Base-by-base conservation (phyloP, 1,284 basidiomycete genomes). In the Marasmius sp. region DNA sequence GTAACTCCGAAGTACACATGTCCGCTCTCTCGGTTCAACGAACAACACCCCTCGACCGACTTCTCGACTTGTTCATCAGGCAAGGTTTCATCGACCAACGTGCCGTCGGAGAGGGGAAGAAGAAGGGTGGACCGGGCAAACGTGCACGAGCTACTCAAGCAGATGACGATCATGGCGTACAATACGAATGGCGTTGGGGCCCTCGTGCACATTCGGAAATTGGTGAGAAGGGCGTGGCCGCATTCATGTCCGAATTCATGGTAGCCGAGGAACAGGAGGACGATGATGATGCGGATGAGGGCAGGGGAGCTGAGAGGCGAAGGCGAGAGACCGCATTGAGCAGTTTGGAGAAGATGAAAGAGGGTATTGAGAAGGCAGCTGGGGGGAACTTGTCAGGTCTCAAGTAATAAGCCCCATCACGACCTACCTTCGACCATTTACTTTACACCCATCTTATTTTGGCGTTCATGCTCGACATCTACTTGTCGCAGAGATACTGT, bases 141-240 rank as follows among this genome's bases (percentile, higher is more conserved):
- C 85, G 89, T 27, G 78, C 78, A 16, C 81, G 88, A 16, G 72
- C 75, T 1, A 77, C 82, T 1, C 81, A 83, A 65, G 77, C 70
- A 37, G 49, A 41, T 38, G 48, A 36, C 38, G 38, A 34, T 18
- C 9, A 36, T 50, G 82, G 79, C 8, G 75, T 77, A 18, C 78
- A 78, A 34, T 88, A 81, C 64, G 89, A 92, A 70, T 93, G 91
- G 91, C 82, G 85, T 6, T 93, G 92, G 91, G 92, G 91, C 3
- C 77, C 80, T 18, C 80, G 92, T n/a, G 87, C 91, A 6, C 78
- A 85, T 49, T 80, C 82, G 53, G 91, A 94, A 72, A 81, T 93
- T 1, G 88, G 90, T 5, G 91, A 94, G 71, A 74, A 78, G 60
- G 82, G 77, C 6, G 72, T 92, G 7, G 88, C 85, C 2, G 73